Evolutionary conservation across 2,329 filamentous ascomycete species (phyloP), one percentile per base, ranked within the genome.

Genomic region (Trichoderma koningiopsis): DNA sequence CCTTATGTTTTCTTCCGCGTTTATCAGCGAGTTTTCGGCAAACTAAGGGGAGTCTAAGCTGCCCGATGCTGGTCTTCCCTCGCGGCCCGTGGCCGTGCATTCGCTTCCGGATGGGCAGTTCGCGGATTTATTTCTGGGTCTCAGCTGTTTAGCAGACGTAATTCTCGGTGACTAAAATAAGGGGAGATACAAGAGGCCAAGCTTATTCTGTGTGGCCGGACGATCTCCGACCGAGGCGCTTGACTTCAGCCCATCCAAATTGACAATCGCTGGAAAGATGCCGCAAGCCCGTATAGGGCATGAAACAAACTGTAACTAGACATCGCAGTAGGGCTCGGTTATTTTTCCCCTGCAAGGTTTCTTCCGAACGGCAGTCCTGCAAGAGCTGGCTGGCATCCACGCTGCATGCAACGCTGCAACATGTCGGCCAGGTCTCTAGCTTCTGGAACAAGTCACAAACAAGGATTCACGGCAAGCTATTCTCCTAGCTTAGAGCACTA

Each of bases 371-470:
- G n/a, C 55, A 35, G 49, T 57, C 56, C 49, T 57, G 57, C 58
- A 56, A 49, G 14, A 61, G 35, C 5, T 24, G 27, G 35, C 10
- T 24, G 16, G 40, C 64, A 67, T 55, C 64, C 64, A 52, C 64
- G 52, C 55, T 43, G 22, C 35, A 16, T 59, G 35, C 14, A 40
- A 64, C 43, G 16, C 40, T 68, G 66, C 58, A 63, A 68, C 66
- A 59, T 68, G 66, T 63, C 66, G 66, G 22, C 33, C 59, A 68
- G 65, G 65, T 35, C 57, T 55, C 27, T 55, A 19, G 4, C 33
- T 27, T 47, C 29, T 35, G 33, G 27, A 33, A 29, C 58, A 29
- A 43, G 53, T 56, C 29, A 27, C 66, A 33, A 37, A 37, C 58
- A 43, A 59, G n/a, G 33, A 27, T 43, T 65, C n/a, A 6, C 52